Percentiles rank a stretch among this genome's conserved stretches.
Conservation (phyloP, 257 asterid genomes). For the Solanum dulcamara region DNA sequence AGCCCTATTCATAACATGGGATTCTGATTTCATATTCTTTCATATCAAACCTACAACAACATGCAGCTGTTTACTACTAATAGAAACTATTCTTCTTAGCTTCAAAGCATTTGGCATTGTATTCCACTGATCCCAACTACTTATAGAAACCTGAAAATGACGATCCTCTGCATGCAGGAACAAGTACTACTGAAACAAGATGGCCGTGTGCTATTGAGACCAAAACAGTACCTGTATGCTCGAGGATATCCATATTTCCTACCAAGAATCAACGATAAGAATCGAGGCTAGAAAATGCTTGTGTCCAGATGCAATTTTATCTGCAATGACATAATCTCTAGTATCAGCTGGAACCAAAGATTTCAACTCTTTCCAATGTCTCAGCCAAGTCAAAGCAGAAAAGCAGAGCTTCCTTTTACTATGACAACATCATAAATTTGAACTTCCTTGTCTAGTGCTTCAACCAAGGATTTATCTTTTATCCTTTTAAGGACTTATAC, state of each 20-base stretch:
- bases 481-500: constrained; percentile 45
- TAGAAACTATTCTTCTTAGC: neutral
- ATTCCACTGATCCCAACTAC: neutral
- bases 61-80: neutral
- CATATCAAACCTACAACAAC: neutral
- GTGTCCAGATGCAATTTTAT: neutral
- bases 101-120: neutral
- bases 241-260: neutral
- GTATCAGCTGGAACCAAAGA: neutral
- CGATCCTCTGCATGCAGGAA: neutral
- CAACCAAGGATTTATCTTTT: neutral
- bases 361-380: neutral
- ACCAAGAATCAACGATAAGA: neutral
- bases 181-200: neutral
- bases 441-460: neutral
- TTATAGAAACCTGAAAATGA: neutral
- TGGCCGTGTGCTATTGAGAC: neutral
- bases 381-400: neutral
- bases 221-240: neutral
- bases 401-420: neutral
- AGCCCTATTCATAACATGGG: neutral
- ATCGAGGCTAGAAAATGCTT: neutral
- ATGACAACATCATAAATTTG: neutral
- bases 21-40: neutral
- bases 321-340: neutral